Base-by-base conservation (phyloP, 768 basidiomycete species). In the Tephrocybe rancida region DNA sequence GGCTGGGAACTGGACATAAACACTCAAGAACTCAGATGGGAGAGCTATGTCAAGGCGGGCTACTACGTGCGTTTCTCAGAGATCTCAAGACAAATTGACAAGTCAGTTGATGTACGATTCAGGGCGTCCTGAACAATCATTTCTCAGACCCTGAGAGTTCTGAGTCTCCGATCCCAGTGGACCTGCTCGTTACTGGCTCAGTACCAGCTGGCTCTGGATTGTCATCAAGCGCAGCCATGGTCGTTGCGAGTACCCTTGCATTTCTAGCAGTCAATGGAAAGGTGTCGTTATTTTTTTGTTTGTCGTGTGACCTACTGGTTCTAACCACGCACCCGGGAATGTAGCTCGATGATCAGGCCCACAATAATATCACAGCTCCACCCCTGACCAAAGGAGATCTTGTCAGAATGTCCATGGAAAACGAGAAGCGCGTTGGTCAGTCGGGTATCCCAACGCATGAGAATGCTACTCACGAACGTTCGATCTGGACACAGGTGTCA, bases 211-310 rank as follows among this genome's bases (percentile, higher is more conserved):
- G 93, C 0, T 88, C 90, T 0, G 94, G 95, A 0, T 73, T 96
- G 4, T 92, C 90, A 6, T 92, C 90, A 3, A 92, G 90, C 58
- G 90, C 92, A 0, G 94, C 94, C 0, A 88, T 96, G 84, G 91
- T 94, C 29, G 91, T 95, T 21, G 89, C 90, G 0, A 90, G 89
- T 35, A 88, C 92, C 0, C 74, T 95, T 26, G 83, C 88, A 0
- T 91, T 95, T 65, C 72, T 95, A 24, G 86, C 86, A 5, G 83
- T 86, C 38, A 93, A 95, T 56, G 82, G 82, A 48, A 86, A 91
- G 64, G 80, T 78, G 57, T n/a, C 59, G 27, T 22, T 16, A 19
- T n/a, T 18, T 29, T 5, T 4, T 3, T 10, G 8, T 0, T 13
- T 9, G 19, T 43, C 26, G 3, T 50, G 0, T 34, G 27, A 24